phyloP scores from a whole-genome alignment of 495 filamentous ascomycete genomes.

The Penicillium arizonense region DNA sequence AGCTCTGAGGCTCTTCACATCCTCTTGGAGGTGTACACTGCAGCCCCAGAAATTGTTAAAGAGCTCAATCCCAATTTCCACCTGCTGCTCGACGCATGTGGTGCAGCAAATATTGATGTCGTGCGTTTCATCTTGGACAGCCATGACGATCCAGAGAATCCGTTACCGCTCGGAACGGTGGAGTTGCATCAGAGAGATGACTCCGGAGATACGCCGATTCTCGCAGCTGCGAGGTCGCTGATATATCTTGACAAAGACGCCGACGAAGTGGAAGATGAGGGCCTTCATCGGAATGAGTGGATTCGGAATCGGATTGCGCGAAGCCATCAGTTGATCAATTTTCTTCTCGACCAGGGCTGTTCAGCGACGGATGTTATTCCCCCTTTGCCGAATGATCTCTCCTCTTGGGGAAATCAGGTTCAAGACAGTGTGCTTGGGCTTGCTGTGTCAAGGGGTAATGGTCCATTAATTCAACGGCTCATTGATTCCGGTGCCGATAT shows the following conservation, averaged over 20 bases:
- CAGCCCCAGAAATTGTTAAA: neutral
- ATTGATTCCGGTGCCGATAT: slow-evolving; percentile 1
- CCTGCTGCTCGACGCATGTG: neutral
- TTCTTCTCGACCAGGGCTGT: slow-evolving; percentile 1
- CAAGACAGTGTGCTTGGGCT: neutral
- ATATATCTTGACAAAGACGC: neutral
- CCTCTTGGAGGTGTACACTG: neutral
- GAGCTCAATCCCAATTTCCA: neutral
- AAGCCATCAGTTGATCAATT: neutral
- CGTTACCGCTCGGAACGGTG: neutral
- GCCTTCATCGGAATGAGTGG: neutral
- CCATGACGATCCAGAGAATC: neutral
- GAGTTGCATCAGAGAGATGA: slow-evolving; percentile 2
- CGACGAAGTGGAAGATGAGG: neutral
- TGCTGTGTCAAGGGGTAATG: neutral
- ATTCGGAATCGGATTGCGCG: neutral
- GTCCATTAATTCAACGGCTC: slow-evolving; percentile 2
- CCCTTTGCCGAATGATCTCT: slow-evolving; percentile 2
- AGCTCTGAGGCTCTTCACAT: neutral
- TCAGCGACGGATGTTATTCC: neutral
- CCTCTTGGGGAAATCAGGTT: neutral
- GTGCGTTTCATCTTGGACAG: neutral
- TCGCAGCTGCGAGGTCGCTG: neutral
- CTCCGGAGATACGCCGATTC: neutral
- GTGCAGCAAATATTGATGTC: neutral